These are phyloP conservation scores for Xenoacremonium recifei DNA, from an alignment of 2,329 filamentous ascomycete species.

Conservation along the genomic window DNA sequence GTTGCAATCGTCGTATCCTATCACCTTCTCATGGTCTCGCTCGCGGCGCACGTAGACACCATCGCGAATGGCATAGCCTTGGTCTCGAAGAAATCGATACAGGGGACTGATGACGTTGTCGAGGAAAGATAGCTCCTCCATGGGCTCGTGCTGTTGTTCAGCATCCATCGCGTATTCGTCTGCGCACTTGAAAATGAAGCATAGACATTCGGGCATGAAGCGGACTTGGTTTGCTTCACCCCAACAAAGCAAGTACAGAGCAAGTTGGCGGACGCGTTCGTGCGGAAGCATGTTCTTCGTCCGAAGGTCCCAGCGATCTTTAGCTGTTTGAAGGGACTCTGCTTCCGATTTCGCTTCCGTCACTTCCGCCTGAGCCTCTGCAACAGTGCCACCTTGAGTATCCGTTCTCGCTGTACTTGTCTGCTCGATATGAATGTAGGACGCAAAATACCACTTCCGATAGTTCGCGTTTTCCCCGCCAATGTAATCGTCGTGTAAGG, in stretches of 20 bases:
- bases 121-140: conserved; percentile 93
- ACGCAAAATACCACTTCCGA: conserved; percentile 98
- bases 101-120: conserved; percentile 94
- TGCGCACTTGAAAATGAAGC: conserved; percentile 99
- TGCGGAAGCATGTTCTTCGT: conserved; percentile 99
- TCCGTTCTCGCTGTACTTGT: too few species aligned
- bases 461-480: conserved; percentile 99
- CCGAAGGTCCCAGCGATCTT: conserved; percentile 97
- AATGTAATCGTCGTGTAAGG: conserved; percentile 96
- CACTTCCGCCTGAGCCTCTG: conserved; percentile 81
- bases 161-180: conserved; percentile 95
- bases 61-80: conserved; percentile 93
- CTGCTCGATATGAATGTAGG: conserved; percentile 93
- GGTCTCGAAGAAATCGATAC: conserved; percentile 92
- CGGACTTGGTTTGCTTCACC: conserved; percentile 98
- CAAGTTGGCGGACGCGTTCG: conserved; percentile 88
- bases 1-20: conserved; percentile 98
- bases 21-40: conserved; percentile 86
- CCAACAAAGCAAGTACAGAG: conserved; percentile 92
- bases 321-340: conserved; percentile 89
- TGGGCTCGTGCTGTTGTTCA: conserved; percentile 83
- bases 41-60: conserved; percentile 96
- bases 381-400: conserved; percentile 65
- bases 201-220: conserved; percentile 94
- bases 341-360: conserved; percentile 76